Evolutionary conservation across 2,329 filamentous ascomycete genomes (phyloP), one percentile per base, ranked within the genome.

Genomic region (Corinectria fuckeliana): DNA sequence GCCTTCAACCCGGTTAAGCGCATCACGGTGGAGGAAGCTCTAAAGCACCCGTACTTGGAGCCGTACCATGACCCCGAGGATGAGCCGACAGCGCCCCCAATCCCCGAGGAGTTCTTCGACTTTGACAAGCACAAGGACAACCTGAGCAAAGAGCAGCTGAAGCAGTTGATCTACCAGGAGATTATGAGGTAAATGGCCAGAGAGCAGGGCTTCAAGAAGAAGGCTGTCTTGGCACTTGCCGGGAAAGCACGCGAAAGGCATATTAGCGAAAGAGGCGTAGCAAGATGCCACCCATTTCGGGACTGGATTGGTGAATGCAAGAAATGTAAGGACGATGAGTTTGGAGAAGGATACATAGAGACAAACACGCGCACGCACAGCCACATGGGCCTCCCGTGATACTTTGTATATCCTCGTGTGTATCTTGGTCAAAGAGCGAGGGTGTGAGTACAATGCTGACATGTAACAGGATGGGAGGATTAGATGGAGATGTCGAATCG

Each of bases 51-150:
- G 5, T 99, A 99, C 79, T 87, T 99, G 30, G 95, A 99, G 82
- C 95, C 95, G 5, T 99, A 99, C 79, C 95, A 99, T 77, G 95
- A 99, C 76, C 95, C 95, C 6, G 95, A 98, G 74, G 95, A 99
- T 75, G 95, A 99, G 84, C 95, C 95, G 49, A 97, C 92, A 11
- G 95, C 95, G 16, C 91, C 93, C 41, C 93, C 95, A 20, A 99
- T 99, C 72, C 95, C 95, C 20, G 94, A 98, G 77, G 94, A 97
- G 77, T 99, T 99, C 84, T 99, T 99, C 76, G 95, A 99, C 79
- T 99, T 99, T 78, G 95, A 99, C 80, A 97, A 97, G 86, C 96
- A 98, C 85, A 99, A 99, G 88, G 95, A 99, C 78, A 95, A 90
- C 72, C 81, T 99, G 74, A 97, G 91, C 83, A 99, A 99, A 82